Evolutionary conservation across 2,329 filamentous ascomycete species (phyloP), one percentile per base, ranked within the genome.

Genomic region (Trichoderma brevicompactum): DNA sequence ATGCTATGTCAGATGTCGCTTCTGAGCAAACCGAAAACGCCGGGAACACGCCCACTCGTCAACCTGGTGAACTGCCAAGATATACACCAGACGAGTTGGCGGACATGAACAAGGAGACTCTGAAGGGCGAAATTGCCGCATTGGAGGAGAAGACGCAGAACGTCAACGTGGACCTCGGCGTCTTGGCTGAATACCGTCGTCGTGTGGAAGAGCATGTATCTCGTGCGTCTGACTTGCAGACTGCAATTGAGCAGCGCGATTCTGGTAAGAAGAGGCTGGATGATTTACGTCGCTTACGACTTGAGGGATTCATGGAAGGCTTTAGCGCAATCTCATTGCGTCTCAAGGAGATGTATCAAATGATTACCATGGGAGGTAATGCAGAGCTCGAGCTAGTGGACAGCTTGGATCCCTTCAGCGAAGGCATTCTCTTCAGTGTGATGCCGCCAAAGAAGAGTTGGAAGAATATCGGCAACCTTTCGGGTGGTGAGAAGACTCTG

Each of bases 371-470:
- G 93, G 95, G 95, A 68, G 95, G 95, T 64, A 99, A 99, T 73
- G 95, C 95, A 0, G 95, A 99, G 80, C 86, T 99, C 12, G 96
- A 99, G 78, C 88, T 99, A 28, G 95, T 99, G 46, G 95, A 99
- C 80, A 94, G 90, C 17, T 82, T 99, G 2, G 96, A 99, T 76
- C 95, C 95, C 0, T 99, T 99, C 82, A 93, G 91, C 7, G 95
- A 99, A 78, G 95, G 95, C 32, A 98, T 99, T 68, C 77, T 97
- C 54, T 99, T 99, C 82, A 94, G 90, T 64, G 96, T 99, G 70
- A 99, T 99, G 95, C 96, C 95, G 58, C 95, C 95, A 12, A 99
- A 99, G 87, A 99, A 99, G 85, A 95, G 91, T 74, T 99, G 96
- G 96, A 99, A 97, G 85, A 99, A 98, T 76, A 99, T 99, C 75